Base-by-base conservation (phyloP, 139 green algal genomes). In the Microglena sp. region DNA sequence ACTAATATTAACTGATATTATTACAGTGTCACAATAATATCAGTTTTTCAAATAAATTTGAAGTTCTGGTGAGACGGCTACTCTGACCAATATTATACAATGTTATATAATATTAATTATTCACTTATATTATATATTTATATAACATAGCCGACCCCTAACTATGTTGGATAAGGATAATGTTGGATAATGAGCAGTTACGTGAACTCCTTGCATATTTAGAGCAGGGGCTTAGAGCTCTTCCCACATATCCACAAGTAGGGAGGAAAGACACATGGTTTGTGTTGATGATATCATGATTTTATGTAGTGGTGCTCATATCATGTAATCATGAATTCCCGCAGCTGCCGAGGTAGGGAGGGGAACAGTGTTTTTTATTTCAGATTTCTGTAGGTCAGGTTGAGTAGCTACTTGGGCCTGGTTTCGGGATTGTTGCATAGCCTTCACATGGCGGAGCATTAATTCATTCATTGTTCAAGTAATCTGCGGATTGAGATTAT, bases 191-290 rank as follows among this genome's bases (percentile, higher is more conserved):
- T 45, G 76, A 93, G 21, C 55, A 90, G 77, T 95, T 95, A 66
- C 65, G 71, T 53, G 74, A 76, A 1, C 67, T 95, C 63, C 73
- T 95, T n/a, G 67, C 43, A 32, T 77, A 80, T 53, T 89, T 95
- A 24, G 79, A 85, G 75, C 71, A 43, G 30, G 74, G 81, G 11
- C 73, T 93, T 44, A 66, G 86, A 11, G 87, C 86, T 0, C 78
- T 95, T 35, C 87, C 87, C 2, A 83, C 89, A 5, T 93, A 87
- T 8, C 87, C 87, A 1, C 85, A 92, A 76, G 82, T 86, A 29
- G 5, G 60, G 11, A 18, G 11, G 40, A 18, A 50, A 24, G 40
- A 18, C 18, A 18, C 18, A 18, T 11, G 18, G 11, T 11, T 11
- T 50, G 40, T 50, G 18, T 11, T 50, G 40, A 11, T 11, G 15